These are phyloP conservation scores for Dendrobium nobile DNA, from an alignment of 106 monocot species.

Conservation along the genomic window DNA sequence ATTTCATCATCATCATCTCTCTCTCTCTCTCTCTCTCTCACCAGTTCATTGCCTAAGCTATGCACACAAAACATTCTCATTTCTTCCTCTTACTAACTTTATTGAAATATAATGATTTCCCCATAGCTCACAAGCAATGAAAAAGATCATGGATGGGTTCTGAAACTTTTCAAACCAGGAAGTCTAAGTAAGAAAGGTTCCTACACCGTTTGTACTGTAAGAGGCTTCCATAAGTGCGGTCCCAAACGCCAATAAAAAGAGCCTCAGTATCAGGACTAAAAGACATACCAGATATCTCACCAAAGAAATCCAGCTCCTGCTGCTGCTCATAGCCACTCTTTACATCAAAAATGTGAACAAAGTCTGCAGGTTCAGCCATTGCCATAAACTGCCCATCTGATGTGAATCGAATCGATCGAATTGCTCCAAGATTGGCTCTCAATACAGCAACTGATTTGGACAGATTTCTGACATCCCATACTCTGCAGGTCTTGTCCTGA, in stretches of 20 bases:
- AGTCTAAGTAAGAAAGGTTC: not conserved
- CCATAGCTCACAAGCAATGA: not conserved
- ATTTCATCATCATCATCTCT: not conserved
- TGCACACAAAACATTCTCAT: not conserved
- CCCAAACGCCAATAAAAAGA: conserved; percentile 47
- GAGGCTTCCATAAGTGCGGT: conserved; percentile 38
- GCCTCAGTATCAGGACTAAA: conserved; percentile 48
- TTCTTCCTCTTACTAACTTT: not conserved
- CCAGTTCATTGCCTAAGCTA: not conserved
- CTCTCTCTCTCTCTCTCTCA: conserved; percentile 1
- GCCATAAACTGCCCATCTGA: conserved; percentile 29
- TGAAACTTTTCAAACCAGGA: not conserved
- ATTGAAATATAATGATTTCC: not conserved
- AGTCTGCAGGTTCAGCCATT: conserved; percentile 33
- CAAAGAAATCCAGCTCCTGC: conserved; percentile 36
- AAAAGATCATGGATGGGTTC: not conserved
- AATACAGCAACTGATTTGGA: conserved; percentile 12
- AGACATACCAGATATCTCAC: conserved; percentile 33
- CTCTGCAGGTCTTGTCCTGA: conserved; percentile 34
- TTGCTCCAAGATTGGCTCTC: conserved; percentile 18
- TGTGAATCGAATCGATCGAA: conserved; percentile 26
- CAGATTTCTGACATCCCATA: conserved; percentile 20
- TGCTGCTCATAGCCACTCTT: conserved; percentile 12
- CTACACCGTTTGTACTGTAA: conserved; percentile 23
- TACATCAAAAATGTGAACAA: conserved; percentile 29